Evolutionary conservation across 371 early-diverging fungal genomes (phyloP).

Genomic region (Basidiobolus meristosporus): DNA sequence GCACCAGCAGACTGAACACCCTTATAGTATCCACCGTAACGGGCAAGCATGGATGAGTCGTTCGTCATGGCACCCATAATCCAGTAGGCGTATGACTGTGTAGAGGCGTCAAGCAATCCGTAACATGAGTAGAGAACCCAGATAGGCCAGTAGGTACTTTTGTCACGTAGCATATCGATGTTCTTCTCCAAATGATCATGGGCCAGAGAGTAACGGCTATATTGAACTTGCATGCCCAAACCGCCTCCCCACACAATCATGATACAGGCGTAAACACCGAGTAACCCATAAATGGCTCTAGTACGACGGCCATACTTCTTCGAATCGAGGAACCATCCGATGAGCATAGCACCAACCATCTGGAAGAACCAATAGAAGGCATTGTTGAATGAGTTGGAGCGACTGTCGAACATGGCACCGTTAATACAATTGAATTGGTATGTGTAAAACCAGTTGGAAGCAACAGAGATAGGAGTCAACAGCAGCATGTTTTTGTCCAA

Average conservation of each 20-base stretch:
- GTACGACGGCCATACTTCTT: slow-evolving; percentile 15
- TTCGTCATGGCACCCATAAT: slow-evolving; percentile 57
- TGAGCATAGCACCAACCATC: slow-evolving; percentile 24
- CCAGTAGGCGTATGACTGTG: too few species aligned
- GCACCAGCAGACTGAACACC: slow-evolving; percentile 18
- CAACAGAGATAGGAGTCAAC: slow-evolving; percentile 42
- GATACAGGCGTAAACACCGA: too few species aligned
- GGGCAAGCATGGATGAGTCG: slow-evolving; percentile 37
- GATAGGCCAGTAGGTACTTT: slow-evolving; percentile 19
- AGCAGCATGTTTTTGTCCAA: slow-evolving; percentile 33
- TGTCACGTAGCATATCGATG: too few species aligned
- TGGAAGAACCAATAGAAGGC: too few species aligned
- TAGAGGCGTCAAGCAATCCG: slow-evolving; percentile 40
- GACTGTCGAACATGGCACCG: slow-evolving; percentile 26
- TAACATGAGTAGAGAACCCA: slow-evolving; percentile 41
- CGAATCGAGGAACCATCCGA: slow-evolving; percentile 33
- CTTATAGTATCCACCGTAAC: slow-evolving; percentile 38
- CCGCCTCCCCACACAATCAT: slow-evolving; percentile 40
- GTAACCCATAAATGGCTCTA: slow-evolving; percentile 27
- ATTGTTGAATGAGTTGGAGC: slow-evolving; percentile 42
- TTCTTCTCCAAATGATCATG: slow-evolving; percentile 15
- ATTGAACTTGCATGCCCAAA: slow-evolving; percentile 28
- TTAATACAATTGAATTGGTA: slow-evolving; percentile 40
- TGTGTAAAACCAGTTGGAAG: slow-evolving; percentile 59
- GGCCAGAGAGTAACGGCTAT: slow-evolving; percentile 7